Percentiles rank a stretch among this genome's conserved stretches.
Conservation (phyloP, 208 protist species). For the Acanthamoeba royreba region DNA sequence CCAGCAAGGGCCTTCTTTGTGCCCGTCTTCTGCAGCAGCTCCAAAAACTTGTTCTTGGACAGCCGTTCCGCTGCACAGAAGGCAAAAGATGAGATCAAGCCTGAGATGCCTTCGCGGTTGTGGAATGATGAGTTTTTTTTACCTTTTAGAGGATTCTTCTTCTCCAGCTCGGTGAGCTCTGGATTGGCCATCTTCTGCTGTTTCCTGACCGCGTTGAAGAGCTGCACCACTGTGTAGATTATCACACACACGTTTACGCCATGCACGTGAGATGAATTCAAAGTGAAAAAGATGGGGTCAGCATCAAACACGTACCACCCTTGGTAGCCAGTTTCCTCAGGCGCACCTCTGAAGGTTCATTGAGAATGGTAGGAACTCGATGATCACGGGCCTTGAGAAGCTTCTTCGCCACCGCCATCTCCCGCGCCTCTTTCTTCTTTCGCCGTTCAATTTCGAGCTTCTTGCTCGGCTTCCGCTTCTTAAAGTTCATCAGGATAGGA, state of each 20-base stretch:
- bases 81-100: neutral
- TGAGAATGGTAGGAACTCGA: neutral
- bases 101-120: too few relatives aligned
- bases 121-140: neutral
- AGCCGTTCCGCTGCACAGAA: neutral
- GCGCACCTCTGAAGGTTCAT: neutral
- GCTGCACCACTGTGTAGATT: conserved; percentile 12
- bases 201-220: conserved; percentile 31
- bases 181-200: neutral
- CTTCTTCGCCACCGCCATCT: conserved; percentile 17
- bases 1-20: neutral
- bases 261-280: neutral
- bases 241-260: neutral
- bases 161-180: neutral
- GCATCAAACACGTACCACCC: neutral
- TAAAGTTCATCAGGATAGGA: conserved; percentile 14
- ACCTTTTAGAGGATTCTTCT: neutral
- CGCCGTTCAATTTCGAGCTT: neutral
- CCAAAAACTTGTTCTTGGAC: conserved; percentile 45
- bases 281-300: neutral
- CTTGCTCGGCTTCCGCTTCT: neutral
- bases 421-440: neutral
- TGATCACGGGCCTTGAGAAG: neutral
- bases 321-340: neutral
- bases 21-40: conserved; percentile 25